Evolutionary conservation across 129 eudicot species (phyloP).

Genomic region (Oenanthe sinensis): DNA sequence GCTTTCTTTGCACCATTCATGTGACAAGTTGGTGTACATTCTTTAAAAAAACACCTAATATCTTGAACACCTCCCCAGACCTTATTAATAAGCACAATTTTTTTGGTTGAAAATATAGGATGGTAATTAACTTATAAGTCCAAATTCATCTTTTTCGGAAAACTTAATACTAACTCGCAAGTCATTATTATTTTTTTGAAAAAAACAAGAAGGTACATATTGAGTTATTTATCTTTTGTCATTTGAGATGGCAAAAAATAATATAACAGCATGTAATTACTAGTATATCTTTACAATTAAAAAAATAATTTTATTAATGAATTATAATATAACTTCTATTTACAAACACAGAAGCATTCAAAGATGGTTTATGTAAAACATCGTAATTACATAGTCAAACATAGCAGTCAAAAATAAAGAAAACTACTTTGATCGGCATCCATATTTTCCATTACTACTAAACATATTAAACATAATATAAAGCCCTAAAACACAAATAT

Average conservation of each 20-base stretch:
- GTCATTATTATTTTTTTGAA: too few relatives aligned
- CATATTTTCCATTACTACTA: background rate
- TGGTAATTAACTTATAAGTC: background rate
- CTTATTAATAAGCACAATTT: background rate
- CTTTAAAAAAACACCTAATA: background rate
- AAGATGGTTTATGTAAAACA: background rate
- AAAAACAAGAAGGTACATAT: background rate
- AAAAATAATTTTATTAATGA: too few relatives aligned
- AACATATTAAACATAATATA: background rate
- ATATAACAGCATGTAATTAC: background rate
- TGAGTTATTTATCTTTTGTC: background rate
- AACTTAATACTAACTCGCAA: background rate
- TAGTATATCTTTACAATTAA: background rate
- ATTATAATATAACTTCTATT: background rate
- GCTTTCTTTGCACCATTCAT: background rate
- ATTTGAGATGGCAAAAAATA: background rate
- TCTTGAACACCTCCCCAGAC: background rate
- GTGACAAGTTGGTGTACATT: conserved; percentile 1
- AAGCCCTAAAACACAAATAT: background rate
- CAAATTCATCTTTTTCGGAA: background rate
- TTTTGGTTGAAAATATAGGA: background rate
- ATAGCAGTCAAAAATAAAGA: background rate
- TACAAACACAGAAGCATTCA: background rate
- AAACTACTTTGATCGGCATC: background rate
- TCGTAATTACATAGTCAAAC: background rate